Conservation (phyloP, 495 filamentous ascomycete genomes). For the Amorphotheca resinae region DNA sequence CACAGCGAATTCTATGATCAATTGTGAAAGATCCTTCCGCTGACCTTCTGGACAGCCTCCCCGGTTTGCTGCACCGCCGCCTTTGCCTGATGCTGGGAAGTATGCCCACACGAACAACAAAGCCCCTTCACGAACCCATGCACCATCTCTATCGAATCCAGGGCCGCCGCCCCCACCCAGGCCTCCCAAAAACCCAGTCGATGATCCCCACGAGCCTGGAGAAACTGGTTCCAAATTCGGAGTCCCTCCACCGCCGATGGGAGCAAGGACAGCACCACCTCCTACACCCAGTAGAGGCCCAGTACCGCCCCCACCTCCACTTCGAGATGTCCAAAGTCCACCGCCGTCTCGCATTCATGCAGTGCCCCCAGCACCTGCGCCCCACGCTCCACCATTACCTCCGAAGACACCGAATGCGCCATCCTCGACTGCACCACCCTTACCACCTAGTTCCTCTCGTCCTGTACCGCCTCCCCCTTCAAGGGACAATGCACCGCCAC, state of each 20-base stretch:
- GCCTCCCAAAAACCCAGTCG: slow-evolving; percentile 75
- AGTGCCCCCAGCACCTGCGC: slow-evolving; percentile 30
- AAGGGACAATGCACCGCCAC: slow-evolving; percentile 25
- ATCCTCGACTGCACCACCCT: slow-evolving; percentile 43
- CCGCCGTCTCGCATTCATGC: slow-evolving; percentile 20
- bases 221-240: slow-evolving; percentile 42
- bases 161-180: slow-evolving; percentile 77
- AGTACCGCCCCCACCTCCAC: slow-evolving; percentile 53
- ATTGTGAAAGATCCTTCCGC: not conserved
- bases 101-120: slow-evolving; percentile 47
- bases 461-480: slow-evolving; percentile 32
- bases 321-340: slow-evolving; percentile 31
- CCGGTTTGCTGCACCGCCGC: slow-evolving; percentile 71
- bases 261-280: slow-evolving; percentile 54
- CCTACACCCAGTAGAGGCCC: slow-evolving; percentile 61
- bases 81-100: slow-evolving; percentile 75
- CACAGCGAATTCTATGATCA: no score
- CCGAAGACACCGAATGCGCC: slow-evolving; percentile 59
- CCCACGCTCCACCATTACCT: slow-evolving; percentile 49
- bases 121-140: slow-evolving; percentile 39
- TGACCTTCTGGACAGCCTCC: slow-evolving; percentile 26
- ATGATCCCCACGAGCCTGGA: slow-evolving; percentile 37
- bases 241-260: slow-evolving; percentile 75
- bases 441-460: slow-evolving; percentile 36
- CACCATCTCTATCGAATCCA: slow-evolving; percentile 45